These are phyloP conservation scores for Imleria badia DNA, from an alignment of 768 basidiomycete genomes.

Conservation along the genomic window DNA sequence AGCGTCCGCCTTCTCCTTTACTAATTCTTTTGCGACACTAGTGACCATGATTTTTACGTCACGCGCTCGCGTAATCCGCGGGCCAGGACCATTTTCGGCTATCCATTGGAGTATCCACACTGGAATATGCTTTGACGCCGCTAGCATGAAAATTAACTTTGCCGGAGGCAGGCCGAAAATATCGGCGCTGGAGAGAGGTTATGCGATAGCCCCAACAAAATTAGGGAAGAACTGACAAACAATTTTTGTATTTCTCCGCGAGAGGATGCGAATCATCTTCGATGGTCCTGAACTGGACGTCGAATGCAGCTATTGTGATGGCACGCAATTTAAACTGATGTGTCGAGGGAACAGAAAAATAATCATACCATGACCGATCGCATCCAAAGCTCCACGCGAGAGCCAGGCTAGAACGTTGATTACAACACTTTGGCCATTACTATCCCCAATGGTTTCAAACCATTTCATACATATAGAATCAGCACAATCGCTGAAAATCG, in stretches of 20 bases:
- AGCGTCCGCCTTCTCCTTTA: conserved; percentile 4
- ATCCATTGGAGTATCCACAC: neutral
- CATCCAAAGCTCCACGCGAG: conserved; percentile 46
- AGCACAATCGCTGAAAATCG: conserved; percentile 43
- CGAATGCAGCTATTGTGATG: conserved; percentile 41
- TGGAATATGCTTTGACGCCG: conserved; percentile 9
- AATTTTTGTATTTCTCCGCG: conserved; percentile 4
- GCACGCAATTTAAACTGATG: neutral
- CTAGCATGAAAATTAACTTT: conserved; percentile 4
- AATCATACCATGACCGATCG: conserved; percentile 43
- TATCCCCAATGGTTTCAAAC: conserved; percentile 12
- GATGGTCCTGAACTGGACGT: conserved; percentile 23
- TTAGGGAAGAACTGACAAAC: neutral
- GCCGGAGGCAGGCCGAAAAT: conserved; percentile 11
- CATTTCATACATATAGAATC: conserved; percentile 17
- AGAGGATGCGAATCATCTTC: neutral
- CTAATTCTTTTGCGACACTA: neutral
- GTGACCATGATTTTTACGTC: neutral
- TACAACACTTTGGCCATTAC: neutral
- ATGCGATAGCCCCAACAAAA: neutral
- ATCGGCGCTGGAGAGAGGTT: neutral
- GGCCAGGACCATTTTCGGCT: neutral
- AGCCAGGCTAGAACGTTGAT: conserved; percentile 25
- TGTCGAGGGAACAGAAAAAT: neutral
- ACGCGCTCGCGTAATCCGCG: conserved; percentile 1